phyloP scores from a whole-genome alignment of 805 yeast genomes.

The Teunomyces barrocoloradensis region DNA sequence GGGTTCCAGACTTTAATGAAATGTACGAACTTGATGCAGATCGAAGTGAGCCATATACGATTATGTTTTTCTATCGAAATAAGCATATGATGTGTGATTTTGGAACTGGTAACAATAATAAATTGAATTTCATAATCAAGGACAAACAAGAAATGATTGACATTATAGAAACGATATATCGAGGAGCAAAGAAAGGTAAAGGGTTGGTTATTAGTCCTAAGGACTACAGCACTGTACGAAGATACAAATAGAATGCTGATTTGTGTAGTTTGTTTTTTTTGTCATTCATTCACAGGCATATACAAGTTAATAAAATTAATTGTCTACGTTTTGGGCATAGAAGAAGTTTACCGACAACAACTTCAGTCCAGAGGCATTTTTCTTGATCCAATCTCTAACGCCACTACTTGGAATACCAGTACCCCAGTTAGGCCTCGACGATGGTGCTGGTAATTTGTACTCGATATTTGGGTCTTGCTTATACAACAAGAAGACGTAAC shows the following conservation, averaged over 20 bases:
- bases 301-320: background rate
- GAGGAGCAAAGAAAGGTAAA: slow-evolving; percentile 91
- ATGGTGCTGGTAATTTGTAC: slow-evolving; percentile 38
- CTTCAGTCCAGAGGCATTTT: slow-evolving; percentile 51
- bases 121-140: slow-evolving; percentile 71
- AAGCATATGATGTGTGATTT: slow-evolving; percentile 98
- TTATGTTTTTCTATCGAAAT: slow-evolving; percentile 91
- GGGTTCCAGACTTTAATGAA: slow-evolving; percentile 83
- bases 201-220: slow-evolving; percentile 87
- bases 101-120: slow-evolving; percentile 97
- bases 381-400: slow-evolving; percentile 67
- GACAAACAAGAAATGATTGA: slow-evolving; percentile 90
- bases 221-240: slow-evolving; percentile 46
- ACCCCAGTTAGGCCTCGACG: slow-evolving; percentile 78
- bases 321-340: slow-evolving; percentile 61
- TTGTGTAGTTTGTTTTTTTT: background rate
- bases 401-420: slow-evolving; percentile 80
- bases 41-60: slow-evolving; percentile 71
- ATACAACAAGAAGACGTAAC: slow-evolving; percentile 76
- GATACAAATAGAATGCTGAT: background rate
- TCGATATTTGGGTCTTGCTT: slow-evolving; percentile 54
- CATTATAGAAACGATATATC: slow-evolving; percentile 80
- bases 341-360: slow-evolving; percentile 81
- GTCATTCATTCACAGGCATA: background rate
- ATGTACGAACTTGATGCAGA: slow-evolving; percentile 74